Percentiles rank a stretch among this genome's conserved stretches.
Evolutionary conservation across 176 grass and related monocot genomes (phyloP).

Genomic region (Musa troglodytarum): DNA sequence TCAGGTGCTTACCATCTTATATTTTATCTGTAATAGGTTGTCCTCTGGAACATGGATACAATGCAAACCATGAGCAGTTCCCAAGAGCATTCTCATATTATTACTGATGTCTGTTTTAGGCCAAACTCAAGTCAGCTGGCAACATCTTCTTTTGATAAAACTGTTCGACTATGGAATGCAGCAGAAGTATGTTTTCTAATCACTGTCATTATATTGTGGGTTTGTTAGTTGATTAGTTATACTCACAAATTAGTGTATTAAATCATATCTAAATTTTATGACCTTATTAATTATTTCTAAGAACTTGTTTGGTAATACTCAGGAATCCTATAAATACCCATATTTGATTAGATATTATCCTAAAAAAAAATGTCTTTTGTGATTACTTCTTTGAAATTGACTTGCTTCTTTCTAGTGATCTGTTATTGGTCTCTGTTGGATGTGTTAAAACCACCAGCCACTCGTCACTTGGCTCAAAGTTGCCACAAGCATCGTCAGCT

Average conservation of each 20-base stretch:
- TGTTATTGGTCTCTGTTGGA: background rate
- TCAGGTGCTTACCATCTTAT: background rate
- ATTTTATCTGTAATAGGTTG: conserved; percentile 36
- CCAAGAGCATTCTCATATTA: conserved; percentile 57
- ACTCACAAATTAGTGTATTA: background rate
- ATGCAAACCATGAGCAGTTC: conserved; percentile 44
- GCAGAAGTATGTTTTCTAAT: conserved; percentile 31
- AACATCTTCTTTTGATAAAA: conserved; percentile 76
- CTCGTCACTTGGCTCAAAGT: background rate
- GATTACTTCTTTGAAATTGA: background rate
- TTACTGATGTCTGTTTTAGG: conserved; percentile 69
- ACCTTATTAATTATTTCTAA: background rate
- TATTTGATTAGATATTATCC: background rate
- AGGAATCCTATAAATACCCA: background rate
- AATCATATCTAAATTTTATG: background rate
- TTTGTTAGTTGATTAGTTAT: background rate
- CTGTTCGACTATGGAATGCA: conserved; percentile 63
- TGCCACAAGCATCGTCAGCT: background rate
- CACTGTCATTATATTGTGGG: conserved; percentile 6
- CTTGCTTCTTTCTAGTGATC: background rate
- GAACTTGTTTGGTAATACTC: background rate
- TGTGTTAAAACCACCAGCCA: background rate
- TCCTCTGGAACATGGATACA: conserved; percentile 78
- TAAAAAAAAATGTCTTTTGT: background rate
- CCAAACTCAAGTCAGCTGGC: conserved; percentile 71